Conservation (phyloP, 257 asterid genomes). For the Thymus quinquecostatus region DNA sequence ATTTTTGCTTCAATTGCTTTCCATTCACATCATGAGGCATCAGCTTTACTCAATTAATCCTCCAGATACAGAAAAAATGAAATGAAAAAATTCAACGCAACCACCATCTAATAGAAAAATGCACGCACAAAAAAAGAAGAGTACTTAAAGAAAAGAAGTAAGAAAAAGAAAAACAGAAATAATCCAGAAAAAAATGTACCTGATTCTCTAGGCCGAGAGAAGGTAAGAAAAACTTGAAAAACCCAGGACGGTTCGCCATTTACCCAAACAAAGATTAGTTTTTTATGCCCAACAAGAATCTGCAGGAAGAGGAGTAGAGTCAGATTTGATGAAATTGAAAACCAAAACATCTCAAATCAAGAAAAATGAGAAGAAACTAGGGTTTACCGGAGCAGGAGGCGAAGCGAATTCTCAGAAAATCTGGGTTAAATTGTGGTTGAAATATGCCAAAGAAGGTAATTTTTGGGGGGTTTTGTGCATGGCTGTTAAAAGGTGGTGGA, state of each 20-base stretch:
- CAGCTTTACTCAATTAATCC: neutral
- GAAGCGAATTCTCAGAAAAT: neutral
- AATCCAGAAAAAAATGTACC: slow-evolving; percentile 4
- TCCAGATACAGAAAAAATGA: neutral
- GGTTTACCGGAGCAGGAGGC: neutral
- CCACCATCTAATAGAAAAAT: neutral
- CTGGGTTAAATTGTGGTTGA: neutral
- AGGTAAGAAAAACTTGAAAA: slow-evolving; percentile 14
- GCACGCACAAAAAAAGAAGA: neutral
- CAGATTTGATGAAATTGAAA: neutral
- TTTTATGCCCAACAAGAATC: neutral
- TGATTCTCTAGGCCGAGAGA: neutral
- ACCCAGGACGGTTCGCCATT: slow-evolving; percentile 6
- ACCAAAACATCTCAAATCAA: neutral
- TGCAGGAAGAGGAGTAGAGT: neutral
- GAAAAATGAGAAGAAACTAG: neutral
- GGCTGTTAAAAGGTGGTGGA: neutral
- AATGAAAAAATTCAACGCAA: neutral
- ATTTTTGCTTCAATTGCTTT: neutral
- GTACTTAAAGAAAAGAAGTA: too few species aligned
- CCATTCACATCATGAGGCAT: neutral
- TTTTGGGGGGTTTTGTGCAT: neutral
- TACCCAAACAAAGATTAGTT: neutral
- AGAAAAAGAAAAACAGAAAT: neutral
- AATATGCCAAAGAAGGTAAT: neutral